Percentiles rank a stretch among this genome's conserved stretches.
Evolutionary conservation across 495 filamentous ascomycete species (phyloP).

Genomic region (Halenospora varia): DNA sequence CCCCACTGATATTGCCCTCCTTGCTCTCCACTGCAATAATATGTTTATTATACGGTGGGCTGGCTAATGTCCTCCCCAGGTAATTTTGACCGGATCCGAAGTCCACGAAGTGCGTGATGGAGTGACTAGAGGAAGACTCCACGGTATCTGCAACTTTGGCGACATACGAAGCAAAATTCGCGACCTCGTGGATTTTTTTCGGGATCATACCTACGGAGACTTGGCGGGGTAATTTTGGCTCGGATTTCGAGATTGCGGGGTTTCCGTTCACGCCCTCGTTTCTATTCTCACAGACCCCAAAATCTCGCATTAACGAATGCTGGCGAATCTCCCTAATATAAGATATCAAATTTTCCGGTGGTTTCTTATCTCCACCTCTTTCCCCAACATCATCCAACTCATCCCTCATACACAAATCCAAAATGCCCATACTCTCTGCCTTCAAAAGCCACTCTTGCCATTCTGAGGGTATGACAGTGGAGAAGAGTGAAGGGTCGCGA

Average conservation of each 20-base stretch:
- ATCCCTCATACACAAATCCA: constrained; percentile 75
- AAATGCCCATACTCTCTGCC: constrained; percentile 64
- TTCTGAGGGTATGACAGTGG: constrained; percentile 63
- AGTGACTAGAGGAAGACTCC: constrained; percentile 29
- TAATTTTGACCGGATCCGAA: constrained; percentile 97
- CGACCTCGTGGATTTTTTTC: constrained; percentile 94
- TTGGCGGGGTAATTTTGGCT: constrained; percentile 55
- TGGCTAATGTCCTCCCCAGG: constrained; percentile 81
- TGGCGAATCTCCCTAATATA: constrained; percentile 74
- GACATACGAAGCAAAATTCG: constrained; percentile 54
- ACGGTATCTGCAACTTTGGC: constrained; percentile 51
- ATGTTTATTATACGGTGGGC: constrained; percentile 75
- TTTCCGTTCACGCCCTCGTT: too few relatives aligned
- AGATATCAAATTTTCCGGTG: constrained; percentile 52
- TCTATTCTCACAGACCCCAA: constrained; percentile 35
- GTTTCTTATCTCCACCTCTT: too few relatives aligned
- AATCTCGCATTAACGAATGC: constrained; percentile 63
- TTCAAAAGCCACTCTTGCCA: constrained; percentile 76
- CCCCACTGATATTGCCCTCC: constrained; percentile 78
- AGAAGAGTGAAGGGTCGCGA: constrained; percentile 71
- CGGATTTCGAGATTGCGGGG: too few relatives aligned
- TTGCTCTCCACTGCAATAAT: constrained; percentile 90
- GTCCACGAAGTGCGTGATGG: constrained; percentile 85
- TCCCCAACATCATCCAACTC: too few relatives aligned
- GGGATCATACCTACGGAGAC: constrained; percentile 89